phyloP scores from a whole-genome alignment of 2,329 filamentous ascomycete species.

The Colletotrichum cordylinicola region DNA sequence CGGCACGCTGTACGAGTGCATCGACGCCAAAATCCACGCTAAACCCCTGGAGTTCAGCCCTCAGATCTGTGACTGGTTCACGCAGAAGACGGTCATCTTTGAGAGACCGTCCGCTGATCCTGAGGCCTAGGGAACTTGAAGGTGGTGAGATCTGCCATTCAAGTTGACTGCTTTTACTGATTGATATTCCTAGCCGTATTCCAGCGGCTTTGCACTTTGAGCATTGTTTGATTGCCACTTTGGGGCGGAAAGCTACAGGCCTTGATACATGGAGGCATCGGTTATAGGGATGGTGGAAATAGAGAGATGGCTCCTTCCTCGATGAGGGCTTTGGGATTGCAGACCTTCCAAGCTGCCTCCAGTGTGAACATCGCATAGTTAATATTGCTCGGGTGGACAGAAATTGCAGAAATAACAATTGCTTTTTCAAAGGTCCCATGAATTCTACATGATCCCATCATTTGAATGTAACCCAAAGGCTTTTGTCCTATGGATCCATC shows the following conservation, averaged over 20 bases:
- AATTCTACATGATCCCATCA: too few species aligned
- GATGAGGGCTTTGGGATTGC: background rate
- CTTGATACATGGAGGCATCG: fast-evolving
- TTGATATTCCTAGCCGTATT: background rate
- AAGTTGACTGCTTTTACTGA: background rate
- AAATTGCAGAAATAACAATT: background rate
- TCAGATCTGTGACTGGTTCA: background rate
- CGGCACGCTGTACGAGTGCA: background rate
- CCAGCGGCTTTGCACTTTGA: background rate
- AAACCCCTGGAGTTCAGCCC: background rate
- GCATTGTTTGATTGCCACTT: background rate
- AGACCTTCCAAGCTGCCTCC: background rate
- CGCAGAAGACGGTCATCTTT: background rate
- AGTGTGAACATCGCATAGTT: background rate
- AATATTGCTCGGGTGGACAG: background rate
- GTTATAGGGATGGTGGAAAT: background rate
- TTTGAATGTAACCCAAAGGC: background rate
- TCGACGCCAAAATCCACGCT: background rate
- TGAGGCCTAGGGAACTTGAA: background rate
- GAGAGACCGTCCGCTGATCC: background rate
- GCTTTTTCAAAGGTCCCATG: background rate
- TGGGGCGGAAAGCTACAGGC: background rate
- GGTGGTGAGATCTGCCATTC: background rate
- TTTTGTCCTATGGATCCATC: background rate
- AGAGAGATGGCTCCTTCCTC: background rate